Conservation (phyloP, 2,329 filamentous ascomycete species). For the Colletotrichum costaricense region DNA sequence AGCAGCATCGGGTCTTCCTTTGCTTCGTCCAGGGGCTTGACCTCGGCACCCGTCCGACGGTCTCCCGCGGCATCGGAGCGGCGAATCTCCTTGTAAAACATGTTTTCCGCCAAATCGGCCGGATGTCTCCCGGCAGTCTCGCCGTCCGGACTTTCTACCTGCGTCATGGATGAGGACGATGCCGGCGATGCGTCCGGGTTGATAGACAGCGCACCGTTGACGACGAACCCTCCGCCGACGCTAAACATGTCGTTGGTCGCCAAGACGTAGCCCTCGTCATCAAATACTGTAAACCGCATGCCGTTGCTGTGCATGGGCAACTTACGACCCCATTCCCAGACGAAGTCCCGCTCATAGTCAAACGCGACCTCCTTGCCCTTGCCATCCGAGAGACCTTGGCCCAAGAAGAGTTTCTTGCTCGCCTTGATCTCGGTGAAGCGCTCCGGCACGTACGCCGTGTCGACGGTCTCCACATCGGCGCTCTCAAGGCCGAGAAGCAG, state of each 20-base stretch:
- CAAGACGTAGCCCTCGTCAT: conserved; percentile 56
- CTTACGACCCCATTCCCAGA: conserved; percentile 63
- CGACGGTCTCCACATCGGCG: conserved; percentile 60
- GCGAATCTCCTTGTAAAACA: conserved; percentile 63
- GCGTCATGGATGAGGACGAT: conserved; percentile 32
- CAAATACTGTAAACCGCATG: conserved; percentile 63
- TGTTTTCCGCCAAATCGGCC: conserved; percentile 61
- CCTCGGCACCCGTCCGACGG: conserved; percentile 55
- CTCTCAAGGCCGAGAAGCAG: conserved; percentile 61
- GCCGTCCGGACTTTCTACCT: conserved; percentile 36
- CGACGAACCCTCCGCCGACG: conserved; percentile 63
- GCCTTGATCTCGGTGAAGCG: conserved; percentile 60
- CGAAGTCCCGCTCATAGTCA: conserved; percentile 60
- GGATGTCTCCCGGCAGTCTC: conserved; percentile 46
- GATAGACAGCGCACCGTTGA: conserved; percentile 61
- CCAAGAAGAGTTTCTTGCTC: conserved; percentile 55
- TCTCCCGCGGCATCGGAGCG: conserved; percentile 58
- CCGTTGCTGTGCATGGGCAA: conserved; percentile 64
- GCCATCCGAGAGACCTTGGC: conserved; percentile 51
- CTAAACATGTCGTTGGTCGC: conserved; percentile 64
- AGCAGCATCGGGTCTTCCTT: conserved; percentile 15
- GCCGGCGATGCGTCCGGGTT: conserved; percentile 41
- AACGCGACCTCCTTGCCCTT: conserved; percentile 60
- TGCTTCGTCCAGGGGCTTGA: conserved; percentile 48
- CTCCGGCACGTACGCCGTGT: conserved; percentile 58